A percentile compares a stretch with the other conserved stretches of the same genome.
These are phyloP conservation scores for Aspergillus terreus DNA, from an alignment of 2,329 filamentous ascomycete genomes.

Conservation along the genomic window DNA sequence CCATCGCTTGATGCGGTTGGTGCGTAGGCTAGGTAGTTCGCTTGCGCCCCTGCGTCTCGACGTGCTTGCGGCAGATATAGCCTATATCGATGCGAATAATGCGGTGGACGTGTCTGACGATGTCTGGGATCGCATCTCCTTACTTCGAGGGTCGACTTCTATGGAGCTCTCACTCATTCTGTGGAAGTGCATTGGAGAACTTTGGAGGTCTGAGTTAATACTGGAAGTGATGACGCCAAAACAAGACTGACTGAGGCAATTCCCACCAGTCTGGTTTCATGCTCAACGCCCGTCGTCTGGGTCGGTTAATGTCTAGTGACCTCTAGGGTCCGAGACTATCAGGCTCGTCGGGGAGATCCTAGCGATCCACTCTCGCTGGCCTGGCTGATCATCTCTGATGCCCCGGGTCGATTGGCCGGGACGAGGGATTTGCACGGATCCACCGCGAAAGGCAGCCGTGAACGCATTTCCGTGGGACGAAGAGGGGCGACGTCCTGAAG, in stretches of 20 bases:
- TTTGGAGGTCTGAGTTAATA: no score
- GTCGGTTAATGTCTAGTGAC: background rate
- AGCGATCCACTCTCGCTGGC: background rate
- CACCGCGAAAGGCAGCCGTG: background rate
- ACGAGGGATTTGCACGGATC: conserved; percentile 1
- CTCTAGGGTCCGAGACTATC: conserved; percentile 1
- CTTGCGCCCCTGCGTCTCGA: background rate
- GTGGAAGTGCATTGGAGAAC: no score
- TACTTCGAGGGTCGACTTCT: no score
- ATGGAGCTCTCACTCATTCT: no score
- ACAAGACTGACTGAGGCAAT: background rate
- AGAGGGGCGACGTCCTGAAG: background rate
- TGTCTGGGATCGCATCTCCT: background rate
- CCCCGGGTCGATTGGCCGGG: conserved; percentile 4
- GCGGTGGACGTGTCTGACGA: background rate
- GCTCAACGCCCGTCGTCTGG: background rate
- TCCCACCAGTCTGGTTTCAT: background rate
- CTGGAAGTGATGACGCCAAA: no score
- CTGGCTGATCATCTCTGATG: conserved; percentile 5
- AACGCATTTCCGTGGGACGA: background rate
- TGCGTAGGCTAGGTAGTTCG: background rate
- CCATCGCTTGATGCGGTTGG: background rate
- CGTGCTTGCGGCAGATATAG: background rate
- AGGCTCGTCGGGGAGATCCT: conserved; percentile 7
- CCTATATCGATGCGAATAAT: background rate